These are phyloP conservation scores for Danielozyma ontarioensis DNA, from an alignment of 805 yeast genomes.

Conservation along the genomic window DNA sequence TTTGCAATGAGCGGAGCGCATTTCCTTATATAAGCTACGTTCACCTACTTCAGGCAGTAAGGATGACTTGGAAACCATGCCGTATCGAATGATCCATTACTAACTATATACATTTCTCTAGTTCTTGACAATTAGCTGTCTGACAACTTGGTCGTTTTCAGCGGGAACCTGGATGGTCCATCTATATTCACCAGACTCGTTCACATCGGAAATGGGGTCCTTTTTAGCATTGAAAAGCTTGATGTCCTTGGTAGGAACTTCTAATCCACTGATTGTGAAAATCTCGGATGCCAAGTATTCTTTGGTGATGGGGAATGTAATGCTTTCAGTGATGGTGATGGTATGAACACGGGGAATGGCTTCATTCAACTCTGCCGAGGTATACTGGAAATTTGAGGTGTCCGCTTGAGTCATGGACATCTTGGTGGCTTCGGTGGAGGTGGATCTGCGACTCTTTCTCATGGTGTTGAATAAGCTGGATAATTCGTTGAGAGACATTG, in stretches of 20 bases:
- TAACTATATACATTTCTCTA: slow-evolving; percentile 9
- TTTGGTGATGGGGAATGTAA: slow-evolving; percentile 24
- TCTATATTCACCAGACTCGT: slow-evolving; percentile 20
- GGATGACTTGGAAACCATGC: no score
- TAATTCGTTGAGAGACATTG: slow-evolving; percentile 36
- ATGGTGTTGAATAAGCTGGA: slow-evolving; percentile 29
- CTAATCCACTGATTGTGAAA: slow-evolving; percentile 27
- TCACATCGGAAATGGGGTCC: slow-evolving; percentile 12
- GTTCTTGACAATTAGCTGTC: slow-evolving; percentile 11
- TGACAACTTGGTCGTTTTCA: slow-evolving; percentile 14
- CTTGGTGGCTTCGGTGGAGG: no score
- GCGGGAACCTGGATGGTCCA: slow-evolving; percentile 26
- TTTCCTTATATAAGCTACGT: no score
- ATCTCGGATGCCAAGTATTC: slow-evolving; percentile 16
- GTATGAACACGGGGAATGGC: slow-evolving; percentile 20
- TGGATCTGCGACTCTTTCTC: slow-evolving; percentile 11
- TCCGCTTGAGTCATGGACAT: no score
- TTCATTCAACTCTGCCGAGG: slow-evolving; percentile 27
- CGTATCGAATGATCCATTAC: background rate
- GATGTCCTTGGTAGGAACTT: slow-evolving; percentile 21
- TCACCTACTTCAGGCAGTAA: background rate
- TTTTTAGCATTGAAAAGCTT: no score
- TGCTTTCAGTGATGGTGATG: slow-evolving; percentile 9
- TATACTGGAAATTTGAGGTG: no score
- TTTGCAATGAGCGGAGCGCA: no score